A percentile compares a stretch with the other conserved stretches of the same genome.
Evolutionary conservation across 2,329 filamentous ascomycete genomes (phyloP).

Genomic region (Myriosclerotinia scirpicola): DNA sequence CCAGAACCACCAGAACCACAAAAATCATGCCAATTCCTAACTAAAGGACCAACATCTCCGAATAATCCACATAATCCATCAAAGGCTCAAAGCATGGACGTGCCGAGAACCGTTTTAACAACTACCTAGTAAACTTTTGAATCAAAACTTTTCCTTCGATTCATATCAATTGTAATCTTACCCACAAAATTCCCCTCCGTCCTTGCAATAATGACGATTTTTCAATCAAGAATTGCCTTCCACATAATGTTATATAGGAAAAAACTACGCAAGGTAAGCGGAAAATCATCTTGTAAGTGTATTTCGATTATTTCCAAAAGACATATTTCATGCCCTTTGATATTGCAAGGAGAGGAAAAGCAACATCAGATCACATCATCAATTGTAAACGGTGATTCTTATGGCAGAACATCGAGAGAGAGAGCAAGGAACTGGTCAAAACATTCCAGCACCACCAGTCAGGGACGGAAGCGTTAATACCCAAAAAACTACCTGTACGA

Average conservation of each 20-base stretch:
- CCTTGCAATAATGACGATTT: constrained; percentile 3
- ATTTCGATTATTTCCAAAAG: not conserved
- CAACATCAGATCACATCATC: not conserved
- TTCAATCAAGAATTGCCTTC: not conserved
- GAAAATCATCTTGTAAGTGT: not conserved
- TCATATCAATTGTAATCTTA: constrained; percentile 1
- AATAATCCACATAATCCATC: constrained; percentile 2
- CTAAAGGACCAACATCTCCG: constrained; percentile 17
- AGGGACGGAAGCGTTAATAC: constrained; percentile 14
- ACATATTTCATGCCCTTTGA: not conserved
- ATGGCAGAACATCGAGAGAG: constrained; percentile 14
- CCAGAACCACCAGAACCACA: not conserved
- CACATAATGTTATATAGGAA: constrained; percentile 2
- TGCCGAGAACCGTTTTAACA: not conserved
- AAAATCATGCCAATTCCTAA: not conserved
- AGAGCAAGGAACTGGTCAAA: constrained; percentile 1
- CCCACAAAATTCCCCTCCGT: constrained; percentile 1
- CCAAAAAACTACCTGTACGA: not conserved
- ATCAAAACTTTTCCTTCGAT: not conserved
- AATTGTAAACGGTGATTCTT: not conserved
- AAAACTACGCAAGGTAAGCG: not conserved
- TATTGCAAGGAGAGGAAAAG: not conserved
- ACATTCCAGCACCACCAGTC: not conserved
- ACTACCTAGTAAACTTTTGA: not conserved
- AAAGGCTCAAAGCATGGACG: not conserved